Evolutionary conservation across 1,284 basidiomycete species (phyloP).

Genomic region (Ganoderma meredithae): DNA sequence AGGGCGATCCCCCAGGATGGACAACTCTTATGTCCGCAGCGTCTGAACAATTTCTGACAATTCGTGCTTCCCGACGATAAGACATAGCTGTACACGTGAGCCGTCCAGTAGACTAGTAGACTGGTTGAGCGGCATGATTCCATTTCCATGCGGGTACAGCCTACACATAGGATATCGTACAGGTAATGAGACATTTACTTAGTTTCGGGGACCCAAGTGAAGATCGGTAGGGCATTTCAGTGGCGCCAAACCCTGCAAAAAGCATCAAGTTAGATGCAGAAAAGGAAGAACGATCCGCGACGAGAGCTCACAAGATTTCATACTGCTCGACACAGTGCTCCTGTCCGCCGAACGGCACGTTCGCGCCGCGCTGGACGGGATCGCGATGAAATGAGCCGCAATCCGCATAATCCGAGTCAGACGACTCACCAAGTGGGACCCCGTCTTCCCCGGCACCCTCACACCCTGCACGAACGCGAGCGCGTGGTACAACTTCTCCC

Average conservation of each 20-base stretch:
- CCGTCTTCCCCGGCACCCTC: conserved; percentile 75
- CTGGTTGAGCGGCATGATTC: background rate
- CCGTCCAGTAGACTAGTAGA: background rate
- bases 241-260: conserved; percentile 41
- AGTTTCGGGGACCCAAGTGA: background rate
- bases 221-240: conserved; percentile 1
- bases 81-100: background rate
- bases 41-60: background rate
- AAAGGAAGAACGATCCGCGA: too few relatives aligned
- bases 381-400: conserved; percentile 25
- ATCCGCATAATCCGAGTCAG: conserved; percentile 15
- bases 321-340: conserved; percentile 27
- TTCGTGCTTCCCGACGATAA: background rate
- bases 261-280: background rate
- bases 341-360: conserved; percentile 36
- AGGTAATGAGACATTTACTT: background rate
- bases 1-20: background rate
- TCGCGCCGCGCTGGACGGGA: conserved; percentile 49
- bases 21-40: background rate
- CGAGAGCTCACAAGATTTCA: conserved; percentile 25
- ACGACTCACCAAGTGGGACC: conserved; percentile 63
- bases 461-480: conserved; percentile 53
- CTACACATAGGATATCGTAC: conserved; percentile 3
- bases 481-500: conserved; percentile 48
- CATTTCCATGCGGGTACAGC: background rate